Evolutionary conservation across 108 stramenopile genomes (phyloP).

Genomic region (Bacterosira constricta): DNA sequence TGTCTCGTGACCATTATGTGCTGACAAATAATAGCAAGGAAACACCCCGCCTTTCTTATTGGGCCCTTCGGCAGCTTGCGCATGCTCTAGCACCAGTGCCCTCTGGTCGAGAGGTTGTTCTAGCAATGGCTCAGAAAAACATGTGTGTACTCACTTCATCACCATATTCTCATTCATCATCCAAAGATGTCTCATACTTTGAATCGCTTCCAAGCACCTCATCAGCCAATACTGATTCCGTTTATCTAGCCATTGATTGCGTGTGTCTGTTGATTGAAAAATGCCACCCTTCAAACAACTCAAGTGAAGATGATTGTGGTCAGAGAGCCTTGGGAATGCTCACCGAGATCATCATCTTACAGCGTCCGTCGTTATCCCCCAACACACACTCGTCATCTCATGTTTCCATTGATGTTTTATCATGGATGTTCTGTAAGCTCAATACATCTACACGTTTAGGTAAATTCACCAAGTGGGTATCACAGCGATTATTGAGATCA

Average conservation of each 20-base stretch:
- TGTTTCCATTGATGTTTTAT: slow-evolving; percentile 3
- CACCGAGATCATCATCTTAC: slow-evolving; percentile 20
- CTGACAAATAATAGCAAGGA: slow-evolving; percentile 2
- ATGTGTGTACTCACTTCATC: slow-evolving; percentile 1
- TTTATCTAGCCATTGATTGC: slow-evolving; percentile 35
- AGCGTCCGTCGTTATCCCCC: neutral
- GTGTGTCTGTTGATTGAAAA: slow-evolving; percentile 30
- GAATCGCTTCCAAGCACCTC: slow-evolving; percentile 23
- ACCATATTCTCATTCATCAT: neutral
- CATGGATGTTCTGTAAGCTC: slow-evolving; percentile 23
- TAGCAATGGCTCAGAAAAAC: slow-evolving; percentile 41
- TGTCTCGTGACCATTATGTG: neutral
- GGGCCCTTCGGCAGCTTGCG: slow-evolving; percentile 15
- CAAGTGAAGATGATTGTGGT: slow-evolving; percentile 33
- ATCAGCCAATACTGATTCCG: slow-evolving; percentile 20
- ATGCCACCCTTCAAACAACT: slow-evolving; percentile 16
- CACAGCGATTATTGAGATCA: slow-evolving; percentile 17
- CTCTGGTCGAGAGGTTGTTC: slow-evolving; percentile 28
- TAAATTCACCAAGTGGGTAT: slow-evolving; percentile 26
- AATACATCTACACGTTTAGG: neutral
- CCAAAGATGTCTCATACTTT: slow-evolving; percentile 2
- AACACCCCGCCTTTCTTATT: slow-evolving; percentile 17
- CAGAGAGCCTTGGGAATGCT: slow-evolving; percentile 20
- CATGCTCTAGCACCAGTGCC: slow-evolving; percentile 23
- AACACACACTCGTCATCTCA: neutral